phyloP scores from a whole-genome alignment of 345 rosid species.

The Eucalyptus marginata region DNA sequence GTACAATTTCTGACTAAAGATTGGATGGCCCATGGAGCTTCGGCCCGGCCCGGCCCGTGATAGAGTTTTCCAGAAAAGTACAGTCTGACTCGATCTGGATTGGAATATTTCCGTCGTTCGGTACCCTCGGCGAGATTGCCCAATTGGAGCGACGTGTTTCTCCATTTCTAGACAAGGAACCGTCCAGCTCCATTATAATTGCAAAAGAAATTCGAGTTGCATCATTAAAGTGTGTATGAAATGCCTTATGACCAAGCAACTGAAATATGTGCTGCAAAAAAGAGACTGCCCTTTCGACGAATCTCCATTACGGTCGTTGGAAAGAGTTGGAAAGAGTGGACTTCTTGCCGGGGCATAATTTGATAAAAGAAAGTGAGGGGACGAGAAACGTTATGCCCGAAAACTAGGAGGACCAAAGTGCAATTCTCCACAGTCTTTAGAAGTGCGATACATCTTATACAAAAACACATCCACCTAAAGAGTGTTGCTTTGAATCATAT shows the following conservation, averaged over 20 bases:
- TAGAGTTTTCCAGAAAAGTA: too few species aligned
- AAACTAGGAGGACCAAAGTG: not conserved
- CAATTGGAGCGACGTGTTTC: not conserved
- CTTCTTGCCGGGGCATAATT: not conserved
- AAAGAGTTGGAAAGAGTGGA: too few species aligned
- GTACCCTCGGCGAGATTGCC: not conserved
- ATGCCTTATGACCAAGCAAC: too few species aligned
- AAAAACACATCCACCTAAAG: not conserved
- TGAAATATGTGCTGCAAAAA: not conserved
- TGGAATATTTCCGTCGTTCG: too few species aligned
- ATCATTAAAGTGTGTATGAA: too few species aligned
- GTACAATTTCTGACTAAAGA: not conserved
- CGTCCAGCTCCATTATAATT: not conserved
- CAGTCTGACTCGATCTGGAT: too few species aligned
- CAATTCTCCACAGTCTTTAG: not conserved
- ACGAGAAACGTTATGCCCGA: not conserved
- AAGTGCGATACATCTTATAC: not conserved
- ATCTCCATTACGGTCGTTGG: not conserved
- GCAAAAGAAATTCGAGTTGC: too few species aligned
- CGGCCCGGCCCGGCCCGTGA: too few species aligned
- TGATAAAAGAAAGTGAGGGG: not conserved
- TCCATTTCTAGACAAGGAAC: not conserved
- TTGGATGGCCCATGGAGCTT: not conserved
- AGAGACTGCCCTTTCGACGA: not conserved
- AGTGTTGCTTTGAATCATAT: too few species aligned